Conservation (phyloP, 208 protist species). For the Leishmania tarentolae region DNA sequence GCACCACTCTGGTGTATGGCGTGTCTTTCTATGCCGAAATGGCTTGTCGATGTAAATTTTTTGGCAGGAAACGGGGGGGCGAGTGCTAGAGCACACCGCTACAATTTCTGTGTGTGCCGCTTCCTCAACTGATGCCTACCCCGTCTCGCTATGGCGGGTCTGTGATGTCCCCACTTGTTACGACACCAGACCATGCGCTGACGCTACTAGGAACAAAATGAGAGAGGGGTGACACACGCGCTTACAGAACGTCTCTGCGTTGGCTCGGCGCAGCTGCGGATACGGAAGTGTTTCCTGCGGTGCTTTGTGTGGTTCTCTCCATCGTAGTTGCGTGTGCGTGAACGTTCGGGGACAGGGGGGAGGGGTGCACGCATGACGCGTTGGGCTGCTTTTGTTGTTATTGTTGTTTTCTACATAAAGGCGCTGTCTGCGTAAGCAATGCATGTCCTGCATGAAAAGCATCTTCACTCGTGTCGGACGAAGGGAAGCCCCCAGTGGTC, state of each 20-base stretch:
- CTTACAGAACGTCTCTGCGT: neutral
- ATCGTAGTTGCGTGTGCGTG: neutral
- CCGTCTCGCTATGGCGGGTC: conserved; percentile 4
- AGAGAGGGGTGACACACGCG: neutral
- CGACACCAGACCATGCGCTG: neutral
- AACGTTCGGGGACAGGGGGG: neutral
- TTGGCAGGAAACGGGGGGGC: neutral
- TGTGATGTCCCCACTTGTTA: neutral
- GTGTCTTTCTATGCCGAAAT: neutral
- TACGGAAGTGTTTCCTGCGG: neutral
- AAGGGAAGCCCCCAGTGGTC: neutral
- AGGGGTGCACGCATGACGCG: neutral
- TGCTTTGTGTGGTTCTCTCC: neutral
- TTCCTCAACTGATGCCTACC: neutral
- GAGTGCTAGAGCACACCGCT: neutral
- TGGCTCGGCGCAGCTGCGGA: neutral
- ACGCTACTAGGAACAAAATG: neutral
- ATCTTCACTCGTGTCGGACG: neutral
- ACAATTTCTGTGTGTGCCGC: conserved; percentile 2
- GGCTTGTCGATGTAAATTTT: neutral
- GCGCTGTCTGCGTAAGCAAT: neutral
- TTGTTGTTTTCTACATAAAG: neutral
- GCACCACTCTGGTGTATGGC: neutral
- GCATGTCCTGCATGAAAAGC: neutral
- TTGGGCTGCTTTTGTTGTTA: neutral